Percentiles rank a stretch among this genome's conserved stretches.
phyloP scores from a whole-genome alignment of 352 stramenopile species.

The Phytophthora podocarpi region DNA sequence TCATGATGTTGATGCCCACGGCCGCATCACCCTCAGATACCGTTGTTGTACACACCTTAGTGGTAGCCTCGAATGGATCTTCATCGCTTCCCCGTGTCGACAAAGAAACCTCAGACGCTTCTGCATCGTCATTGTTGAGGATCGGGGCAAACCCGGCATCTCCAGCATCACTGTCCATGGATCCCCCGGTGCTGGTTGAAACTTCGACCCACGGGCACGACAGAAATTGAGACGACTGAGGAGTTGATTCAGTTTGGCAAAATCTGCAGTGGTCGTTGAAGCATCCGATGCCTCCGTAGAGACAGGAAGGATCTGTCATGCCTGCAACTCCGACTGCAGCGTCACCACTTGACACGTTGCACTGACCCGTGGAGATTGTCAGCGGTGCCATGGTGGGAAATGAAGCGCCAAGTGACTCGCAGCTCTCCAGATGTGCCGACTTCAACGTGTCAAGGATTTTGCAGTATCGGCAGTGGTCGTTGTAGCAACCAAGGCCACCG shows the following conservation, averaged over 20 bases:
- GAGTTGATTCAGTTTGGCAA: conserved; percentile 32
- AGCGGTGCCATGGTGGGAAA: conserved; percentile 33
- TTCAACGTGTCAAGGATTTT: conserved; percentile 36
- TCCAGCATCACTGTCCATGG: too few species aligned
- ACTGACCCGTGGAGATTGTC: conserved; percentile 6
- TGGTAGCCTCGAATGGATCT: too few species aligned
- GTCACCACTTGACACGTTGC: conserved; percentile 28
- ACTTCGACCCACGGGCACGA: conserved; percentile 28
- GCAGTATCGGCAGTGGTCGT: conserved; percentile 49
- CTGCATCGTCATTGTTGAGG: too few species aligned
- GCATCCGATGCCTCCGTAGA: conserved; percentile 44
- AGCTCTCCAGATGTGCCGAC: conserved; percentile 37
- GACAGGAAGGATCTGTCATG: conserved; percentile 32
- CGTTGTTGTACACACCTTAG: too few species aligned
- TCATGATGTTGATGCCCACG: conserved; percentile 33
- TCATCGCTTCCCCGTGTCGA: too few species aligned
- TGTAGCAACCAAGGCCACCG: conserved; percentile 53
- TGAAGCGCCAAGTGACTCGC: conserved; percentile 20
- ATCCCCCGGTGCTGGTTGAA: too few species aligned
- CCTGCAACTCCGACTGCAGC: conserved; percentile 37
- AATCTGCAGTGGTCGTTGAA: conserved; percentile 49
- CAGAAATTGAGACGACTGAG: too few species aligned
- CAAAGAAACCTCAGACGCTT: conserved; percentile 26
- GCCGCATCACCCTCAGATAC: too few species aligned
- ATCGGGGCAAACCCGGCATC: too few species aligned